phyloP scores from a whole-genome alignment of 495 filamentous ascomycete species.

The Aspergillus funiculosus region DNA sequence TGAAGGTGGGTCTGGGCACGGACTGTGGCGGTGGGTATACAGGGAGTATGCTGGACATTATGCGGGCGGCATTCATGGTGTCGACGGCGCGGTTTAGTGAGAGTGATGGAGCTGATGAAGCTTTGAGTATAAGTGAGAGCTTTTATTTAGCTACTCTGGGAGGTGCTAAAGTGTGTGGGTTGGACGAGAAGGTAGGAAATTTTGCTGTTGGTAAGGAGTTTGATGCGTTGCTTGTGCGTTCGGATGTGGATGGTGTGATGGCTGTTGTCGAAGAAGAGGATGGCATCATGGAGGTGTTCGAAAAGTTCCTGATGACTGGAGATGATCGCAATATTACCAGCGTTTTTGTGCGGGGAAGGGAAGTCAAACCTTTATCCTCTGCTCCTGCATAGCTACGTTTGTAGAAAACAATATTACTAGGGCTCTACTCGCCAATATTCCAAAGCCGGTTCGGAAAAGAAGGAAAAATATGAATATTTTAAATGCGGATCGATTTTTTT shows the following conservation, averaged over 20 bases:
- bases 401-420: no score
- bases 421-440: no score
- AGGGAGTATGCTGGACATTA: slow-evolving; percentile 52
- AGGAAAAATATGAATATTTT: no score
- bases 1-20: slow-evolving; percentile 62
- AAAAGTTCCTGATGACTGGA: slow-evolving; percentile 62
- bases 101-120: slow-evolving; percentile 42
- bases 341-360: slow-evolving; percentile 57
- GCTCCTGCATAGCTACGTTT: no score
- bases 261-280: slow-evolving; percentile 50
- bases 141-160: slow-evolving; percentile 61
- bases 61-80: slow-evolving; percentile 56
- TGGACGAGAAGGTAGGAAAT: slow-evolving; percentile 50
- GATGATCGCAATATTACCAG: slow-evolving; percentile 57
- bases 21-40: slow-evolving; percentile 63
- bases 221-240: slow-evolving; percentile 55
- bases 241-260: slow-evolving; percentile 40
- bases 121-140: slow-evolving; percentile 46
- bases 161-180: slow-evolving; percentile 55
- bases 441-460: no score
- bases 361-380: no score
- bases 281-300: slow-evolving; percentile 42
- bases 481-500: no score
- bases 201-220: slow-evolving; percentile 59
- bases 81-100: slow-evolving; percentile 48